Base-by-base conservation (phyloP, 129 eudicot species). In the Lactuca sativa region DNA sequence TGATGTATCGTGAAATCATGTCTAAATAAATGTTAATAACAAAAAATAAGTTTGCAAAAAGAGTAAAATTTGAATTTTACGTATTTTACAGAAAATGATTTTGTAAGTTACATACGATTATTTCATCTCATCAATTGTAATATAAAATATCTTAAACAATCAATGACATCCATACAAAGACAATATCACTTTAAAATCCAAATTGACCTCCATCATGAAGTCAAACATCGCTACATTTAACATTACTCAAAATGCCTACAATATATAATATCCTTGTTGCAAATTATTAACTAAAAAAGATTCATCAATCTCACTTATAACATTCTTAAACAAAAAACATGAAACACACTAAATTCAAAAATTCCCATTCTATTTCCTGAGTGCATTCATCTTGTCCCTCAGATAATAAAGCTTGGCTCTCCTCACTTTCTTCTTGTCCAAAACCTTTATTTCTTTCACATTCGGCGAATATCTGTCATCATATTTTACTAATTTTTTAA, bases 321-420 rank as follows among this genome's bases (percentile, higher is more conserved):
- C 54, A 59, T 36, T 67, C 69, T 70, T 67, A 48, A 58, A 67
- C 33, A 67, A 75, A 75, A 25, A 9, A 59, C 16, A 59, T 53
- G 31, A 55, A 40, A 44, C 17, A 33, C 15, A 44, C 7, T 48
- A 75, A 74, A 37, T n/a, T 59, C 30, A 31, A 58, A 43, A 43
- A 43, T 36, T 36, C 34, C 74, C 83, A 67, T 63, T 47, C 64
- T 84, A 68, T 59, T 71, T 84, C 86, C 61, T 78, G 15, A 84
- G 87, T 17, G 89, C 80, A 66, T 87, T 87, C 99, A 90, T 83
- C 77, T 78, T 90, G 44, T 85, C 96, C 80, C 99, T 86, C 7
- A 90, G 96, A 72, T 90, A 90, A 84, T 95, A 90, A 33, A 87
- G 95, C 87, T 95, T 90, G 15, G 96, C 97, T 90, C 99, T 90